Conservation (phyloP, 768 basidiomycete genomes). For the Hygrophorus russula region DNA sequence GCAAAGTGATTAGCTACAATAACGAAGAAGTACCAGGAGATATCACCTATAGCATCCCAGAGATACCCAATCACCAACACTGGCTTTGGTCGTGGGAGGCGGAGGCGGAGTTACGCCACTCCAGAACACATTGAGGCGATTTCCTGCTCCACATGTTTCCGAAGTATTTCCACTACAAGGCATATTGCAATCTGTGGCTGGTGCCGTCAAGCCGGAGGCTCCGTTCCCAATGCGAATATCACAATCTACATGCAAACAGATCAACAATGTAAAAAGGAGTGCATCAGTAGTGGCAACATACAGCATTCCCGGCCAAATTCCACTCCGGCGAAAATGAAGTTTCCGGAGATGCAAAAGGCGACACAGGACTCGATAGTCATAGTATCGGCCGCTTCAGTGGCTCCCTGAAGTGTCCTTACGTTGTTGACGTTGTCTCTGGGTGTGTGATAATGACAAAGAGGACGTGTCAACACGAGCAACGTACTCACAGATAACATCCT, state of each 20-base stretch:
- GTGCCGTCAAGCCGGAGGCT: conserved; percentile 24
- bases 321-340: conserved; percentile 56
- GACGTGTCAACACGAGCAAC: background rate
- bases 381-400: conserved; percentile 30
- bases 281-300: conserved; percentile 41
- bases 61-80: conserved; percentile 52
- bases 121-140: conserved; percentile 53
- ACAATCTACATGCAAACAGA: conserved; percentile 36
- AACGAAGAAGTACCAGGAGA: conserved; percentile 10
- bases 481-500: conserved; percentile 51
- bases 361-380: conserved; percentile 52
- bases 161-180: conserved; percentile 46
- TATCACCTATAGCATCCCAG: conserved; percentile 66
- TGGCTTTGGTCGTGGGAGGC: conserved; percentile 39
- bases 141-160: conserved; percentile 52
- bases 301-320: conserved; percentile 41
- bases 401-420: conserved; percentile 42
- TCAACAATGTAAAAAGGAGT: conserved; percentile 1
- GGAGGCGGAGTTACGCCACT: conserved; percentile 47
- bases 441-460: background rate
- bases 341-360: conserved; percentile 31
- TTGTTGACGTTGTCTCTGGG: conserved; percentile 43
- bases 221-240: conserved; percentile 41
- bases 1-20: conserved; percentile 11
- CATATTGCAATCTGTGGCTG: conserved; percentile 45